Evolutionary conservation across 163 green algal genomes (phyloP).

Genomic region (Volvox carteri): DNA sequence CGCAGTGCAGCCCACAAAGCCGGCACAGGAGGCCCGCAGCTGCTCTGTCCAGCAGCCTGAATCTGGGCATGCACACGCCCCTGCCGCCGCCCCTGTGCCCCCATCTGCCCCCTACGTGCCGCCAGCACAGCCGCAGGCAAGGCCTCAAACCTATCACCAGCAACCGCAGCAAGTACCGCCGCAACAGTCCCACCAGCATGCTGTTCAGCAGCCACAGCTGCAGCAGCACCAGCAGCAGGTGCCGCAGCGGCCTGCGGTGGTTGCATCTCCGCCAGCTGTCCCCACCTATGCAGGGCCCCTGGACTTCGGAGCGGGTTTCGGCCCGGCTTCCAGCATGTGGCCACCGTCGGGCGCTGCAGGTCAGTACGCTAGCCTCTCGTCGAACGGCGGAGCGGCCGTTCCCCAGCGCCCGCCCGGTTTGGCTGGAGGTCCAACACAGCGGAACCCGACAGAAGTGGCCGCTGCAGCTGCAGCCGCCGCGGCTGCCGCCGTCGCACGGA

Average conservation of each 20-base stretch:
- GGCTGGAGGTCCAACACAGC: background rate
- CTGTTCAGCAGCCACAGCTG: background rate
- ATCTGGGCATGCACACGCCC: background rate
- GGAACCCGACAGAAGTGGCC: background rate
- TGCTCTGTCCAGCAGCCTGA: background rate
- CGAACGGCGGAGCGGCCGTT: background rate
- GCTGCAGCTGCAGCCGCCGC: conserved; percentile 13
- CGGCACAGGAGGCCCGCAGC: background rate
- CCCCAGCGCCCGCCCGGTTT: background rate
- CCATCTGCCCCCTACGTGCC: too few relatives aligned
- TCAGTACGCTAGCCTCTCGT: conserved; percentile 25
- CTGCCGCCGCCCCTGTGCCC: too few relatives aligned
- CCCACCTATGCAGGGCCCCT: background rate
- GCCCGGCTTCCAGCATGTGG: background rate
- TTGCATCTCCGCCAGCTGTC: background rate
- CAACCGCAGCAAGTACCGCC: background rate
- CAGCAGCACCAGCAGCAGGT: background rate
- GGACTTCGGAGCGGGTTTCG: conserved; percentile 46
- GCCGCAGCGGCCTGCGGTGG: background rate
- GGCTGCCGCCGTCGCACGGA: background rate
- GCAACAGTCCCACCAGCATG: background rate
- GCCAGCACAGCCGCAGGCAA: background rate
- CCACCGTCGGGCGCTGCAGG: background rate
- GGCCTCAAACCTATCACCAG: background rate
- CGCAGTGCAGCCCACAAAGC: background rate